Evolutionary conservation across 192 early-diverging fungal species (phyloP), one percentile per base, ranked within the genome.

Genomic region (Globomyces pollinis-pini): DNA sequence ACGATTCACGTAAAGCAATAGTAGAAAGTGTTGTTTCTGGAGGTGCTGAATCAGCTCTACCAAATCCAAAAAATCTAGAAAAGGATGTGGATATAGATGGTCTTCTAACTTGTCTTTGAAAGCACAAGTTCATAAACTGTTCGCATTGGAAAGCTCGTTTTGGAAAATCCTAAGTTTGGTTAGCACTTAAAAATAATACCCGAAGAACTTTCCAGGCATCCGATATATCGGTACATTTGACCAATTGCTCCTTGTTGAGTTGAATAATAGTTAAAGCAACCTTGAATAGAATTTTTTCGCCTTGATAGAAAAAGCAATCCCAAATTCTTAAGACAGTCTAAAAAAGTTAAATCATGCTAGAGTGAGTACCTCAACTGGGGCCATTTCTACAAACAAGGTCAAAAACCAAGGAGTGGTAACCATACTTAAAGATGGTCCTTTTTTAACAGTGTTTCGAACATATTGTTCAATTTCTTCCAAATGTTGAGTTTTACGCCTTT

Each of bases 391-490:
- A 58, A 86, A 93, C 2, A 90, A 66, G 0, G 87, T 87, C 62
- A 88, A 66, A 60, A 91, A 88, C 90, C 90, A 93, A 45, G 81
- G 87, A 32, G 85, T 88, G 1, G 87, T 90, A 11, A 88, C 85
- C 56, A 90, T 69, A 47, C 44, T 16, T 75, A 82, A 45, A 91
- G 76, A 9, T 78, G 79, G 88, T 83, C 74, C 85, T 65, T 7
- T 72, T n/a, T n/a, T 69, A 2, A 67, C 55, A 11, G 78, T 74
- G 1, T 69, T 69, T 55, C 38, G 20, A 35, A 39, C 60, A 44
- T 28, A 26, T 60, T 12, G 43, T 57, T 50, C 60, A 33, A 56
- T 38, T 52, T 50, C 43, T 32, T 32, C 65, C 38, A 62, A 31
- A 33, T 43, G 32, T 35, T 34, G 21, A 4, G 57, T 38, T 56